Conservation (phyloP, 768 basidiomycete species). For the Naganishia vishniacii region DNA sequence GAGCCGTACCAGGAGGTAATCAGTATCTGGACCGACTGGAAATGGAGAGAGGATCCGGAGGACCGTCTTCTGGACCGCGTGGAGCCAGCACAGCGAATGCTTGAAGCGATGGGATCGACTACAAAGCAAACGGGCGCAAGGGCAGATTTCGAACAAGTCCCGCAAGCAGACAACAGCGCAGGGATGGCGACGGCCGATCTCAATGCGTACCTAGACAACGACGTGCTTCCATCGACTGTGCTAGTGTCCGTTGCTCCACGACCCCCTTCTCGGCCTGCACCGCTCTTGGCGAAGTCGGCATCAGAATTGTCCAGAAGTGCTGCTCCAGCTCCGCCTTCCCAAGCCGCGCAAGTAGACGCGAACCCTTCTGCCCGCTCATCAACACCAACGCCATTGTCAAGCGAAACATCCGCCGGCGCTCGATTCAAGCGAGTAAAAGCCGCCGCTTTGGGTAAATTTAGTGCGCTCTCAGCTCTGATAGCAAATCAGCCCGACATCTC, state of each 20-base stretch:
- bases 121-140: no score
- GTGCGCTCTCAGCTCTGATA: neutral
- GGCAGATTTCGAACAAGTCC: no score
- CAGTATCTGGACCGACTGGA: constrained; percentile 7
- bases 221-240: neutral
- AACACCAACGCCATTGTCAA: neutral
- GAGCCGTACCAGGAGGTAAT: neutral
- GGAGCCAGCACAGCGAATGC: neutral
- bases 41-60: neutral
- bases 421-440: no score
- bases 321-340: neutral
- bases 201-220: neutral
- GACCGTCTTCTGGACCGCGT: no score
- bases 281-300: no score
- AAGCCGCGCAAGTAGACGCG: neutral
- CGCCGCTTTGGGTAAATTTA: no score
- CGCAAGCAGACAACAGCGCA: neutral
- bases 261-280: no score
- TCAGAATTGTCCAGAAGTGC: no score
- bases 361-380: neutral
- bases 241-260: no score
- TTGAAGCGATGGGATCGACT: no score
- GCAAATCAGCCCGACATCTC: neutral
- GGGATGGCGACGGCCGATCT: neutral
- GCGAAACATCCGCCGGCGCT: no score